phyloP scores from a whole-genome alignment of 1,284 basidiomycete genomes.

The Macrocystidia cucumis region DNA sequence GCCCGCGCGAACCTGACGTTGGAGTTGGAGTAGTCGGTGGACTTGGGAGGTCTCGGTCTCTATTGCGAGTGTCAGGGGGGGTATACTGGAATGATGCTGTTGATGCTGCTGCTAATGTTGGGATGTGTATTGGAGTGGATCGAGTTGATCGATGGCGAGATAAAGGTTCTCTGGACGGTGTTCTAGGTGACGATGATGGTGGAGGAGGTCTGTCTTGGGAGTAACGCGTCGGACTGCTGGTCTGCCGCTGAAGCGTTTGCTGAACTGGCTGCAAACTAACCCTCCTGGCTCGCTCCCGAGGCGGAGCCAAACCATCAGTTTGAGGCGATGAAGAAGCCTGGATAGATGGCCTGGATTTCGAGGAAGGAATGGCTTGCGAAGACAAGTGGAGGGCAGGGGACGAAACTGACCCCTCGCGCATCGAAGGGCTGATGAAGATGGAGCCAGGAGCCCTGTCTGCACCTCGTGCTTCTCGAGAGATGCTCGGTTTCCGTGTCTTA shows the following conservation, averaged over 20 bases:
- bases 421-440: constrained; percentile 53
- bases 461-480: constrained; percentile 16
- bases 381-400: constrained; percentile 60
- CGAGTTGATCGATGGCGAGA: constrained; percentile 28
- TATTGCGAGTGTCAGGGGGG: constrained; percentile 14
- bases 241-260: constrained; percentile 21
- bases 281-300: constrained; percentile 31
- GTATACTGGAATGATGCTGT: constrained; percentile 15
- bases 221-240: constrained; percentile 16
- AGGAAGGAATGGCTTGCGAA: constrained; percentile 42
- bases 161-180: constrained; percentile 9
- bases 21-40: constrained; percentile 43
- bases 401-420: constrained; percentile 63
- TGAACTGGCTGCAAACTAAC: constrained; percentile 29
- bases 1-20: constrained; percentile 31
- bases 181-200: constrained; percentile 9
- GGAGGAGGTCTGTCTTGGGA: constrained; percentile 8
- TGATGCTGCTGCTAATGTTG: constrained; percentile 23
- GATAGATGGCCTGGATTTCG: constrained; percentile 41
- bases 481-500: too few relatives aligned
- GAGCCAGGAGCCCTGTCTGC: constrained; percentile 42
- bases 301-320: constrained; percentile 31
- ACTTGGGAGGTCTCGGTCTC: constrained; percentile 28
- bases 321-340: constrained; percentile 37
- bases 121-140: constrained; percentile 25